Evolutionary conservation across 257 asterid species (phyloP).

Genomic region (Cynanchum wilfordii): DNA sequence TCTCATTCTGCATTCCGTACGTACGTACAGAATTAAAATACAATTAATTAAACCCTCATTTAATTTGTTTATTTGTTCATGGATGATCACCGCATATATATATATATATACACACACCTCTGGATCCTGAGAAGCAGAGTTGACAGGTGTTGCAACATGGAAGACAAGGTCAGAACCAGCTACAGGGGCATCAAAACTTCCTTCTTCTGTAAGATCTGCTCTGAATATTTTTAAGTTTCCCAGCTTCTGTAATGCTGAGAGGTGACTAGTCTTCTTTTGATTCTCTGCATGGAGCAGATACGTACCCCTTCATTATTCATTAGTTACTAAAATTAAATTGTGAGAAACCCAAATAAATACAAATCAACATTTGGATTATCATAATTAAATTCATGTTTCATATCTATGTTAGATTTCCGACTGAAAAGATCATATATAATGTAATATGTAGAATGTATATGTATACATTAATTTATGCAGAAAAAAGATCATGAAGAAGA

Average conservation of each 20-base stretch:
- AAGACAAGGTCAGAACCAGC: slow-evolving; percentile 38
- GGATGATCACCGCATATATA: too few species aligned
- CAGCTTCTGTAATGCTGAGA: slow-evolving; percentile 13
- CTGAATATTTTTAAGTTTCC: slow-evolving; percentile 18
- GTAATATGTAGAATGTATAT: not conserved
- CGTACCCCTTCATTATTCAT: too few species aligned
- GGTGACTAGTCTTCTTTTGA: slow-evolving; percentile 20
- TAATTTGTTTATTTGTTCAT: too few species aligned
- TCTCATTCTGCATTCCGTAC: slow-evolving; percentile 15
- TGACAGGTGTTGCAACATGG: slow-evolving; percentile 28
- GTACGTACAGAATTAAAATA: too few species aligned
- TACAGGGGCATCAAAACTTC: slow-evolving; percentile 28
- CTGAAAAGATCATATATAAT: too few species aligned
- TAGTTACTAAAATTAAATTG: not conserved
- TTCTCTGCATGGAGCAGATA: slow-evolving; percentile 7
- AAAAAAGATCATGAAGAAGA: not conserved
- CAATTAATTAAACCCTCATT: too few species aligned
- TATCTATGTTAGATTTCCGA: too few species aligned
- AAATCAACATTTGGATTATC: not conserved
- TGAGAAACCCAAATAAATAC: not conserved
- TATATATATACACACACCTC: slow-evolving; percentile 9
- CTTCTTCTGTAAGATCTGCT: slow-evolving; percentile 22
- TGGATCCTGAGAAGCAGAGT: slow-evolving; percentile 26
- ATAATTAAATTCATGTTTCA: too few species aligned
- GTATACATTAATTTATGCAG: too few species aligned